Percentiles rank a stretch among this genome's conserved stretches.
phyloP scores from a whole-genome alignment of 257 asterid species.

The Apocynum venetum region DNA sequence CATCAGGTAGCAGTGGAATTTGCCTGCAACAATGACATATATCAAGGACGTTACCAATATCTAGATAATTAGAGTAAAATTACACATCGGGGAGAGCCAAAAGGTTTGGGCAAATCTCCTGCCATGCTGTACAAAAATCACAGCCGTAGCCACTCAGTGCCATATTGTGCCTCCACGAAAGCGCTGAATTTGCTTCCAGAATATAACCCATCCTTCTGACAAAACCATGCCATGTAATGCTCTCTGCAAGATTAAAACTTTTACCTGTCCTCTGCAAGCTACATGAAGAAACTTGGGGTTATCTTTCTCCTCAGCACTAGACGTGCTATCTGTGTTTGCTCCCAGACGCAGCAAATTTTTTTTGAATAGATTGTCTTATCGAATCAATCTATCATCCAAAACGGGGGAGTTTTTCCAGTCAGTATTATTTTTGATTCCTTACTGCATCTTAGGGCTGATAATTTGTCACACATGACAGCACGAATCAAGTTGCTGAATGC shows the following conservation, averaged over 20 bases:
- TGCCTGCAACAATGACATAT: constrained; percentile 5
- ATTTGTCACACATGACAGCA: constrained; percentile 41
- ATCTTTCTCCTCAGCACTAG: constrained; percentile 37
- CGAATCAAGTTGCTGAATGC: constrained; percentile 54
- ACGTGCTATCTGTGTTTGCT: constrained; percentile 39
- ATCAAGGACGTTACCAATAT: constrained; percentile 20
- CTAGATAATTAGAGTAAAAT: constrained; percentile 19
- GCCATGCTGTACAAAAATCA: constrained; percentile 29
- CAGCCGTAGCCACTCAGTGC: constrained; percentile 29
- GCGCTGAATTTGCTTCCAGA: constrained; percentile 23
- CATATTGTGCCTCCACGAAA: constrained; percentile 9
- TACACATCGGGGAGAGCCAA: constrained; percentile 42
- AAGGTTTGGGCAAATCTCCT: constrained; percentile 31
- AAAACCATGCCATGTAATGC: constrained; percentile 33
- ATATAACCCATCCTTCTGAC: constrained; percentile 25
- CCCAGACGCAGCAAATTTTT: constrained; percentile 20
- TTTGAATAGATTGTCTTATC: constrained; percentile 20
- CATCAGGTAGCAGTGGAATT: not conserved
- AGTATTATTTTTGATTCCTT: constrained; percentile 31
- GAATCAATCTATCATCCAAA: constrained; percentile 30
- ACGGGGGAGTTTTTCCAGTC: constrained; percentile 12
- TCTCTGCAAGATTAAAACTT: constrained; percentile 21
- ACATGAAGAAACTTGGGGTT: constrained; percentile 31
- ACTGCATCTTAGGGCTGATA: constrained; percentile 36
- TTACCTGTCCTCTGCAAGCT: constrained; percentile 11